A percentile compares a stretch with the other conserved stretches of the same genome.
Evolutionary conservation across 805 yeast species (phyloP).

Genomic region (Pichia pseudocactophila): DNA sequence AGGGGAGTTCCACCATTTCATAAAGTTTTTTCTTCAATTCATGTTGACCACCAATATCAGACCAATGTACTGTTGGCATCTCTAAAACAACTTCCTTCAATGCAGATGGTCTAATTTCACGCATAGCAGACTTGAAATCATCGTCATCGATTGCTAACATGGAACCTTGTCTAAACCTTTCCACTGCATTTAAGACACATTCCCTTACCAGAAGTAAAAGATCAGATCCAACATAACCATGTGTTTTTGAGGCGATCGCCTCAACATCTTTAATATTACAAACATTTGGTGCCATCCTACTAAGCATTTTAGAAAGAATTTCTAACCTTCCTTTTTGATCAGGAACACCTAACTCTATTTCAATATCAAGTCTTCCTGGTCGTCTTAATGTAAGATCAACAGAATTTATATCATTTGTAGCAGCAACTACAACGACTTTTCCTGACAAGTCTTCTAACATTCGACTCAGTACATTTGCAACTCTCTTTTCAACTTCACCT

Average conservation of each 20-base stretch:
- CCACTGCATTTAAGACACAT: conserved; percentile 75
- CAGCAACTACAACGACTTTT: conserved; percentile 67
- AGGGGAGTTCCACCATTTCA: conserved; percentile 89
- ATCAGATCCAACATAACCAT: conserved; percentile 98
- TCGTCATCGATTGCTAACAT: conserved; percentile 23
- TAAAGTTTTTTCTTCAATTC: conserved; percentile 68
- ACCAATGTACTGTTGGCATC: conserved; percentile 90
- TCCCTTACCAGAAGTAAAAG: conserved; percentile 81
- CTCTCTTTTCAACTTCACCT: conserved; percentile 84
- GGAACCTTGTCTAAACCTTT: conserved; percentile 39
- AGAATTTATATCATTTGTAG: conserved; percentile 88
- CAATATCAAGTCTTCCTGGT: conserved; percentile 91
- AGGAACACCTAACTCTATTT: conserved; percentile 90
- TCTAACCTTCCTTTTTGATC: conserved; percentile 72
- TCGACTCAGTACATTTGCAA: conserved; percentile 80
- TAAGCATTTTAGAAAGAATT: conserved; percentile 46
- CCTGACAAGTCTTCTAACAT: conserved; percentile 70
- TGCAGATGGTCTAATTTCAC: conserved; percentile 88
- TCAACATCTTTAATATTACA: conserved; percentile 42
- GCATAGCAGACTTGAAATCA: conserved; percentile 66
- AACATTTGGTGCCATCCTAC: conserved; percentile 26
- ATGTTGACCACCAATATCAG: conserved; percentile 93
- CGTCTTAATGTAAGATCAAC: conserved; percentile 84
- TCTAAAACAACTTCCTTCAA: conserved; percentile 94
- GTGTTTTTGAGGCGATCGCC: conserved; percentile 68